phyloP scores from a whole-genome alignment of 306 rosid species.

The Sechiopsis laciniata region DNA sequence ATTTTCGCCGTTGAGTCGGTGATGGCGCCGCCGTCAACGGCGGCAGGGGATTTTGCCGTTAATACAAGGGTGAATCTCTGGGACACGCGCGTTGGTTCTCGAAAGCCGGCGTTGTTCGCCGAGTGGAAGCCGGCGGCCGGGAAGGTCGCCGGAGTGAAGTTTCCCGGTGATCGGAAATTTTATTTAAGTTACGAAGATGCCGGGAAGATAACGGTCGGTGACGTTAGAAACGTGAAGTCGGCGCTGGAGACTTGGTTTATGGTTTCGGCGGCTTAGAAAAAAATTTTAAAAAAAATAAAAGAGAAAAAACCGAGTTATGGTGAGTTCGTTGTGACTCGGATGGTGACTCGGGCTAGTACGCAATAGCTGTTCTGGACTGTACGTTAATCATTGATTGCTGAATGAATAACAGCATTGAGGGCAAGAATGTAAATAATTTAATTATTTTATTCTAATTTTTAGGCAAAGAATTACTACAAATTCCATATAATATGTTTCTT shows the following conservation, averaged over 20 bases:
- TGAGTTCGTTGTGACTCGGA: neutral
- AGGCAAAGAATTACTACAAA: no score
- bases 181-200: no score
- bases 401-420: neutral
- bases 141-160: neutral
- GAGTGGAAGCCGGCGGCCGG: constrained; percentile 58
- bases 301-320: neutral
- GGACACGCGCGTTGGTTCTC: constrained; percentile 54
- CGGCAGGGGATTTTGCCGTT: constrained; percentile 15
- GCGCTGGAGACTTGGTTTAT: constrained; percentile 31
- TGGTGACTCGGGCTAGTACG: constrained; percentile 3
- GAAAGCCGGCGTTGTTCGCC: constrained; percentile 46
- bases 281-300: neutral
- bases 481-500: no score
- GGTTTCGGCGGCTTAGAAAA: constrained; percentile 23
- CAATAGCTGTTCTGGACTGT: constrained; percentile 1
- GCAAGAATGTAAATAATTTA: neutral
- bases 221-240: constrained; percentile 40
- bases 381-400: neutral
- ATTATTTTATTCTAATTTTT: no score
- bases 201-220: constrained; percentile 38
- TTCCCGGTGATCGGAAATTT: neutral
- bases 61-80: constrained; percentile 35
- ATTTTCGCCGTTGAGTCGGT: no score
- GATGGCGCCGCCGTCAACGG: no score